Evolutionary conservation across 805 yeast species (phyloP), one percentile per base, ranked within the genome.

Genomic region (Dipodascus albidus): DNA sequence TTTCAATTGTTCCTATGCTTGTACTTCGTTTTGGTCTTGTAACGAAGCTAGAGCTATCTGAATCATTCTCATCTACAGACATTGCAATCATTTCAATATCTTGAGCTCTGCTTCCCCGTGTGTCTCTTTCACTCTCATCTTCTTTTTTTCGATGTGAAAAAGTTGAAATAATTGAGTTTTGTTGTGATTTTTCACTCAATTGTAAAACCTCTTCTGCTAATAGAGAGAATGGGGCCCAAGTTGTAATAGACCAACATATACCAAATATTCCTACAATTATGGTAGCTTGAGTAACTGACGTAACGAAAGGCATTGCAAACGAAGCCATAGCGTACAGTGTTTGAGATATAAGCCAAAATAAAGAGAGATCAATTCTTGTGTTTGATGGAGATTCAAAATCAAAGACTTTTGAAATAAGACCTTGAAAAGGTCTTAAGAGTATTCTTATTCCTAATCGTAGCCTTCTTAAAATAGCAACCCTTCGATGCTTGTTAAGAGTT

Each of bases 171-270:
- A 3, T 35, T 20, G 14, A 17, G n/a, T 19, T 19, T 49, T 38
- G 44, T 6, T 14, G 17, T 6, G 44, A 38, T 38, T 23, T 55
- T 50, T 20, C 49, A 6, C 51, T 38, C 21, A 67, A 57, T 50
- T 59, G 57, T 41, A 60, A 67, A 38, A 68, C 65, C 17, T 67
- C 65, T 50, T 79, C 82, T 21, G 82, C 79, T 14, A 82, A 77
- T 47, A 82, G 62, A 1, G 81, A 81, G 64, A 80, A 82, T 8
- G 87, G 87, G 1, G 82, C 81, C 87, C 87, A 82, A 9, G 81
- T 70, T 0, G 85, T 82, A 55, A 73, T 70, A 0, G 86, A 85
- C 87, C 87, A 82, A 0, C 85, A 75, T 23, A 81, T 68, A 2
- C 87, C 87, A 52, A 80, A 63, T 14, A 79, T 57, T 0, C 73